Base-by-base conservation (phyloP, 345 rosid species). In the Excoecaria agallocha region DNA sequence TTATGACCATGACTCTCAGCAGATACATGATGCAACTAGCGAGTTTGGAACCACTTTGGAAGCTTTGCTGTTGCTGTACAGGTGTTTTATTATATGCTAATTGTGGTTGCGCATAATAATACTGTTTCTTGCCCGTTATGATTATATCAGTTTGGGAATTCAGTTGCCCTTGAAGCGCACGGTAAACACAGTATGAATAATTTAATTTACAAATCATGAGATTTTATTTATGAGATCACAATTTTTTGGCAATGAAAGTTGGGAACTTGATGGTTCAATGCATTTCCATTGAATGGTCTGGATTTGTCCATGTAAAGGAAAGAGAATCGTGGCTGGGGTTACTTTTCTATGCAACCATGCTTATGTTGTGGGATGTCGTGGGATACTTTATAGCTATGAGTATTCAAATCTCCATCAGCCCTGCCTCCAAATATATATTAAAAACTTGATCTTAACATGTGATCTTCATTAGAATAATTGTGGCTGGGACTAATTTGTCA, bases 11-110 rank as follows among this genome's bases (percentile, higher is more conserved):
- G 19, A 52, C 5, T 16, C 77, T 12, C 37, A 8, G 6, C 43
- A 35, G 61, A 35, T 25, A 60, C 48, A n/a, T 51, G 17, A 50
- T 30, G 57, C 37, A 46, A 16, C 45, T 25, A 8, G 10, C 30
- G 22, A 48, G 43, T 25, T 35, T 37, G 46, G 43, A 61, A 9
- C n/a, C 30, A 37, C 9, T 45, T 15, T 52, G 45, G 60, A 51
- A 50, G 71, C 35, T 38, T 56, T 41, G 15, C 20, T 70, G 41
- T 30, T 52, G 43, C 71, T 68, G 43, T 52, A 20, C 51, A n/a
- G 54, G 15, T 43, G 16, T 66, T 4, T 25, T 41, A 11, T 43
- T 45, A n/a, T 43, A 11, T 20, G 9, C 19, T 45, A 45, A n/a
- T 45, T 63, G 37, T 45, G 69, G 3, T 66, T 3, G 37, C 54